Evolutionary conservation across 257 asterid species (phyloP), one percentile per base, ranked within the genome.

Genomic region (Avicennia marina): DNA sequence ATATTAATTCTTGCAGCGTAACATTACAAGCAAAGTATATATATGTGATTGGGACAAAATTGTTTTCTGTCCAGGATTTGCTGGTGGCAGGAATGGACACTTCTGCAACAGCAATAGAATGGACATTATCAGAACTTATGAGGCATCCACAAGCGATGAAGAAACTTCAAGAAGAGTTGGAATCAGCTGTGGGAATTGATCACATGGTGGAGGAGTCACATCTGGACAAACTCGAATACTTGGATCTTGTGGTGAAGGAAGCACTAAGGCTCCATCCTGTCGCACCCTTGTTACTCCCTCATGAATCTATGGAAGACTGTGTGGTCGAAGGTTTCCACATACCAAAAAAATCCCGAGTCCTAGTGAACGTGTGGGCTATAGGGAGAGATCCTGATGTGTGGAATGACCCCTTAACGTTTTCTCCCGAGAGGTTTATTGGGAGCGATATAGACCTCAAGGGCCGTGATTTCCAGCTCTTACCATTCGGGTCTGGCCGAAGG

Each of bases 401-500:
- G 79, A 13, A 56, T 0, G 39, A 67, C 5, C 71, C 78, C 2
- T 68, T 63, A 24, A 27, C 26, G 1, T 77, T 77, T 33, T 10
- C 10, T 3, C 82, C 73, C 0, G 76, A 76, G 61, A 72, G 78
- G 25, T 75, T 75, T 36, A 4, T 45, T 0, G 65, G 60, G 2
- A 62, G 56, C 7, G 40, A 58, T 47, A 11, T 66, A 1, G 75
- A 71, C 20, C 6, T 57, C 0, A 51, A 11, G 49, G 77, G 77
- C 1, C 66, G 13, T 0, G 12, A 62, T 51, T 74, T 70, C 7
- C 32, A 53, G 48, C 65, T 65, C 10, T 0, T 70, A 18, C 77
- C 71, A 0, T 75, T 75, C 10, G 72, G 77, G 0, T 66, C 81
- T 0, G 81, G 72, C 0, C 31, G 81, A 11, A 25, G 81, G 51